These are phyloP conservation scores for Geosmithia morbida DNA, from an alignment of 2,329 filamentous ascomycete species.

Conservation along the genomic window DNA sequence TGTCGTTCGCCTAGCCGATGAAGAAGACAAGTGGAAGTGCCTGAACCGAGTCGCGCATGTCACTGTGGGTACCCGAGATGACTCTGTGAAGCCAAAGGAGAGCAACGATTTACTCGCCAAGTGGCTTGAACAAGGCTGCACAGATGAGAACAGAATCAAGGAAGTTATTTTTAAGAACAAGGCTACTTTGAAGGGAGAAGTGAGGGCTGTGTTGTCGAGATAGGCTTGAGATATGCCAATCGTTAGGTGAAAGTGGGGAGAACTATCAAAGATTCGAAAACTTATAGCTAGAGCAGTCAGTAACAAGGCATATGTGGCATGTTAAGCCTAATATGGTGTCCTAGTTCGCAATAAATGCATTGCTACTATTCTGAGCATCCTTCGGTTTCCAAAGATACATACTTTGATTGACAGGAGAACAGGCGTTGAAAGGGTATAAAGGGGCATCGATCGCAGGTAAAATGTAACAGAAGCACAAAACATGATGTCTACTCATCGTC, in stretches of 20 bases:
- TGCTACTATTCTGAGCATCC: too few species aligned
- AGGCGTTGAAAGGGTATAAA: not conserved
- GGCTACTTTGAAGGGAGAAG: conserved; percentile 30
- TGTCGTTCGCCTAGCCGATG: conserved; percentile 57
- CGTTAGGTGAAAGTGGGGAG: not conserved
- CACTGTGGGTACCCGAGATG: conserved; percentile 69
- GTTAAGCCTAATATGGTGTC: not conserved
- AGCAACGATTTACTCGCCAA: conserved; percentile 70
- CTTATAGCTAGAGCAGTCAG: not conserved
- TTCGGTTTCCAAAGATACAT: not conserved
- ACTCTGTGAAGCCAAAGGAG: conserved; percentile 76
- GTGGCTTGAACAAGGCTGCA: conserved; percentile 51
- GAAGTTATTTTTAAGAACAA: conserved; percentile 36
- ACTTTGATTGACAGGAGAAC: not conserved
- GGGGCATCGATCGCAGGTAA: not conserved
- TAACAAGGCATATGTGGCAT: not conserved
- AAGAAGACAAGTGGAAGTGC: conserved; percentile 46
- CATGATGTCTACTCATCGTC: conserved; percentile 52
- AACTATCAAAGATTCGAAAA: not conserved
- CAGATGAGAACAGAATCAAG: conserved; percentile 25
- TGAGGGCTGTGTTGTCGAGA: conserved; percentile 23
- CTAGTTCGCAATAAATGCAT: not conserved
- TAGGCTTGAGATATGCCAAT: not conserved
- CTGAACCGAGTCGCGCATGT: conserved; percentile 73
- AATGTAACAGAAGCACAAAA: not conserved